Base-by-base conservation (phyloP, 345 rosid species). In the Mercurialis annua region DNA sequence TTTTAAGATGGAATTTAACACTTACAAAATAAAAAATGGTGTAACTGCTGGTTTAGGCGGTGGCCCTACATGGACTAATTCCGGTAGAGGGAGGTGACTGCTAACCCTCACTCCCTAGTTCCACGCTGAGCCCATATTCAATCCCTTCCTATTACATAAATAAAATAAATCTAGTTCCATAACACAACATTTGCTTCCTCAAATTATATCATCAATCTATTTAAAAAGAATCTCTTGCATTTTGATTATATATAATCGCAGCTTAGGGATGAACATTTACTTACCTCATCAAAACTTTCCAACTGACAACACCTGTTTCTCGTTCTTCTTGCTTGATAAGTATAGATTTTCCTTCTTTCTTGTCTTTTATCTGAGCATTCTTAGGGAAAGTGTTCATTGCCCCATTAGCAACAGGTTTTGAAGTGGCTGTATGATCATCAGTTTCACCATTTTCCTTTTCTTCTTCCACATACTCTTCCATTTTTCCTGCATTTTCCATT, bases 401-500 rank as follows among this genome's bases (percentile, higher is more conserved):
- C 49, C 97, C 99, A 80, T 85, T 91, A 60, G 80, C 82, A 69
- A 70, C 64, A 42, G 65, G 71, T 78, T 82, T 83, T 60, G 81
- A 68, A 58, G 82, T 74, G 57, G 76, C 70, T 42, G 75, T 69
- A 53, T 71, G 58, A 71, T 87, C 95, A 62, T 52, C 70, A 29
- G 68, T 69, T 66, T 86, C 83, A 53, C 68, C 82, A 69, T 77
- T 84, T 70, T 75, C 89, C 67, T 77, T 80, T 75, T 86, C 99
- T 75, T 86, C 99, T 72, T 87, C 99, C 23, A 59, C 86, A 72
- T 85, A 87, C 49, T 94, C 98, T 84, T 94, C 99, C 85, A 94
- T 87, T 83, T 94, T 94, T 27, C 99, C 99, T 5, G 99, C 99
- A 86, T 94, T 91, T 86, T 94, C 97, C 97, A 94, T 91, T 34